Evolutionary conservation across 2,329 filamentous ascomycete species (phyloP).

Genomic region (Zymoseptoria tritici): DNA sequence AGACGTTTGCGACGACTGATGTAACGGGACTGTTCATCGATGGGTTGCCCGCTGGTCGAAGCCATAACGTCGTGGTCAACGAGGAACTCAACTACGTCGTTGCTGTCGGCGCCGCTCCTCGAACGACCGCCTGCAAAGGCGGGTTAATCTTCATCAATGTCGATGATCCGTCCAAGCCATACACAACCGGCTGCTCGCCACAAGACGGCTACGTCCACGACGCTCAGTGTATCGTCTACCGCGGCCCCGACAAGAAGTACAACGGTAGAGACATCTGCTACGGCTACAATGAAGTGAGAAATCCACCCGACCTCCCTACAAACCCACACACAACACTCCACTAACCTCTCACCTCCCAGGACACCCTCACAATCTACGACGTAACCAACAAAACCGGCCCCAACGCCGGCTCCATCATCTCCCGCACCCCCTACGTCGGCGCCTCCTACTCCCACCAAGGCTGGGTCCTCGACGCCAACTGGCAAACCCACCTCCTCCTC

Average conservation of each 20-base stretch:
- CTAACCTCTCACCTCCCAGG: conserved; percentile 7
- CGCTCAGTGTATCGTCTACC: conserved; percentile 49
- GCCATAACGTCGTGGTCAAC: conserved; percentile 49
- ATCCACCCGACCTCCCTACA: too few species aligned
- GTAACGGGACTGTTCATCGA: conserved; percentile 36
- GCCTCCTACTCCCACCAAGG: conserved; percentile 49
- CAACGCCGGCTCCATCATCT: conserved; percentile 36
- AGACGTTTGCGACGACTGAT: conserved; percentile 35
- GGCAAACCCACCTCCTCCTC: conserved; percentile 42
- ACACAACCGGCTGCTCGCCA: conserved; percentile 43
- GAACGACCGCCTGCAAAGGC: conserved; percentile 39
- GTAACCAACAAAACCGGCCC: conserved; percentile 37
- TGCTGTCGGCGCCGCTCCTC: conserved; percentile 35
- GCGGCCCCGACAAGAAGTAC: conserved; percentile 42
- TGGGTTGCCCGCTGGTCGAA: conserved; percentile 39
- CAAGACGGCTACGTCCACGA: conserved; percentile 52
- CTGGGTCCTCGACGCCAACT: conserved; percentile 43
- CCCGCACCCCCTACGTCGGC: conserved; percentile 43
- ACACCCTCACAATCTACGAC: conserved; percentile 41
- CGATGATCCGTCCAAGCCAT: conserved; percentile 44
- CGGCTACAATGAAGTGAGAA: conserved; percentile 40
- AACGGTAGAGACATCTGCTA: conserved; percentile 44
- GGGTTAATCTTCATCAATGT: conserved; percentile 51
- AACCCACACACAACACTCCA: too few species aligned
- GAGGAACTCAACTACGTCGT: conserved; percentile 45